Conservation (phyloP, 2,329 filamentous ascomycete species). For the Lachnum nothofagi region DNA sequence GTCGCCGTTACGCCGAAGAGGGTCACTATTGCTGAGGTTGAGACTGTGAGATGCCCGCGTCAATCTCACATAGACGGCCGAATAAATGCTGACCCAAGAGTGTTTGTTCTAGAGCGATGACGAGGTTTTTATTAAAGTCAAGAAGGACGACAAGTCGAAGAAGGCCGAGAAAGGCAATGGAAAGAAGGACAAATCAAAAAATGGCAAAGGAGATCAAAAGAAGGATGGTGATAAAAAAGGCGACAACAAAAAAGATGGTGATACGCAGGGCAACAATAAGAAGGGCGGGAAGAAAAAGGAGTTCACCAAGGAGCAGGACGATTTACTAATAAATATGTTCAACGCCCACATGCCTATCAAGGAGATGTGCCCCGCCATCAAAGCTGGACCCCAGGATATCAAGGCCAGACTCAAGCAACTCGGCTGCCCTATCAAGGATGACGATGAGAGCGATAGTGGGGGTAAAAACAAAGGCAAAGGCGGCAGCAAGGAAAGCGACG, state of each 20-base stretch:
- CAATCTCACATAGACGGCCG: no score
- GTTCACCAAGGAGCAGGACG: not conserved
- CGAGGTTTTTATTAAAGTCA: no score
- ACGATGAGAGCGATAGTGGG: not conserved
- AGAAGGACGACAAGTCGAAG: no score
- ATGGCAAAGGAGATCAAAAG: no score
- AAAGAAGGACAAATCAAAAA: not conserved
- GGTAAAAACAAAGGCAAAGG: not conserved
- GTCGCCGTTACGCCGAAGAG: no score
- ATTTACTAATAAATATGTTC: not conserved
- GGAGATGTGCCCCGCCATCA: not conserved
- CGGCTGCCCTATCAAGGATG: not conserved
- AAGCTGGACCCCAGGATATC: not conserved
- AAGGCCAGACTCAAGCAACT: not conserved
- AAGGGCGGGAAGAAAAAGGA: conserved; percentile 1
- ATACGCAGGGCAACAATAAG: not conserved
- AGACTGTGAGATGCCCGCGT: no score
- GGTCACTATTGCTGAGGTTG: no score
- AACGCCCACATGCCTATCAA: not conserved
- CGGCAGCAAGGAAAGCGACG: not conserved
- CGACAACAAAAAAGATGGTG: not conserved
- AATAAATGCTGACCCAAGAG: no score
- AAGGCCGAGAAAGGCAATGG: not conserved
- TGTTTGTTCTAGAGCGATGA: no score
- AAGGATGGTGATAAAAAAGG: not conserved